A percentile compares a stretch with the other conserved stretches of the same genome.
Evolutionary conservation across 1,139 yeast genomes (phyloP).

Genomic region (Saccharomyces hybrid): DNA sequence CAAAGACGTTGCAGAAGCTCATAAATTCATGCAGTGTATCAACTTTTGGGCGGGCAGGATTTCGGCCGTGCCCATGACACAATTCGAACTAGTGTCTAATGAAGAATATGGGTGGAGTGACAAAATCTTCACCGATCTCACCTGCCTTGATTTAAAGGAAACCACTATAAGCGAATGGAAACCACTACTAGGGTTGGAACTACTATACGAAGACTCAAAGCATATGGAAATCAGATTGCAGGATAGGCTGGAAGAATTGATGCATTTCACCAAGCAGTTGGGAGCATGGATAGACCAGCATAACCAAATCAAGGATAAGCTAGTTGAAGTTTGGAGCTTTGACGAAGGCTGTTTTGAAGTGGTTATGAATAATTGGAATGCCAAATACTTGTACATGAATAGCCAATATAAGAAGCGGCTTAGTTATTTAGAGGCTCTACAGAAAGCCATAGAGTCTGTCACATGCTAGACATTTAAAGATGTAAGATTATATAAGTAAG

Average conservation of each 20-base stretch:
- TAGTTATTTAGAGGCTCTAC: conserved; percentile 29
- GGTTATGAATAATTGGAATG: conserved; percentile 37
- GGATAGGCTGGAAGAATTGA: conserved; percentile 24
- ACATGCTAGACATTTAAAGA: conserved; percentile 9
- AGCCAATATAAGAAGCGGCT: conserved; percentile 32
- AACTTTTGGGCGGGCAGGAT: conserved; percentile 88
- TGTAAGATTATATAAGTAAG: conserved; percentile 4
- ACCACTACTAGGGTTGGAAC: conserved; percentile 26
- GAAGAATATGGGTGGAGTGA: conserved; percentile 78
- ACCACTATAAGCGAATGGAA: conserved; percentile 25
- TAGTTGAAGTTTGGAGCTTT: conserved; percentile 36
- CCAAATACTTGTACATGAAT: conserved; percentile 32
- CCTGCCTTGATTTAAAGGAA: conserved; percentile 31
- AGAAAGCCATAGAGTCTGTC: conserved; percentile 6
- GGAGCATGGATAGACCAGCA: conserved; percentile 32
- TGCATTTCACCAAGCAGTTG: conserved; percentile 30
- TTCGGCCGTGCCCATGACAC: conserved; percentile 60
- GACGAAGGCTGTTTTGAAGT: conserved; percentile 18
- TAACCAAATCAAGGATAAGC: conserved; percentile 28
- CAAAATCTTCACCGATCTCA: conserved; percentile 11
- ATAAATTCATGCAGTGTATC: conserved; percentile 66
- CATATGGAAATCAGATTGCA: conserved; percentile 19
- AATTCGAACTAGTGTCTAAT: conserved; percentile 54
- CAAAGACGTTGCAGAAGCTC: conserved; percentile 62
- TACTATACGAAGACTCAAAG: conserved; percentile 21